Conservation (phyloP, 2,329 filamentous ascomycete species). For the Tolypocladium cylindrosporum region DNA sequence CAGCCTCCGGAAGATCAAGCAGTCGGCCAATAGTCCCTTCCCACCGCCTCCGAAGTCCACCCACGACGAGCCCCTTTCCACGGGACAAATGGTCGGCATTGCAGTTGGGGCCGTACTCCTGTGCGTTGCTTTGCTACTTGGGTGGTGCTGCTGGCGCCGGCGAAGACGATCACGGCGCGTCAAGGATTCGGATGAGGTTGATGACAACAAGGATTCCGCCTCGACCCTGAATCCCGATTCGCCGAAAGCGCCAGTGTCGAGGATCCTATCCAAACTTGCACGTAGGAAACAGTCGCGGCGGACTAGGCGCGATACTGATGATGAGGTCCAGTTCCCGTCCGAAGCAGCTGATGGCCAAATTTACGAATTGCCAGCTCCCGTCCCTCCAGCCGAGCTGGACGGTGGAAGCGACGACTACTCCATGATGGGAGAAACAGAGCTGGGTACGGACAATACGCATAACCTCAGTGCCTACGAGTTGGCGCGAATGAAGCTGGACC, state of each 20-base stretch:
- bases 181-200: conserved; percentile 11
- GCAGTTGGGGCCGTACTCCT: conserved; percentile 29
- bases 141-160: conserved; percentile 23
- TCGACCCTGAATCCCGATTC: conserved; percentile 18
- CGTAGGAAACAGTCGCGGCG: conserved; percentile 23
- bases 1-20: conserved; percentile 30
- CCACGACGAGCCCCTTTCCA: conserved; percentile 21
- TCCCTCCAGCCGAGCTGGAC: conserved; percentile 39
- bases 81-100: conserved; percentile 34
- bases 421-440: conserved; percentile 27
- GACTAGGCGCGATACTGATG: conserved; percentile 9
- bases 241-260: conserved; percentile 13
- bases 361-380: conserved; percentile 39
- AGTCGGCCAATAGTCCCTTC: conserved; percentile 35
- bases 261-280: conserved; percentile 31
- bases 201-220: conserved; percentile 26
- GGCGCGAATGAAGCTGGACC: conserved; percentile 38
- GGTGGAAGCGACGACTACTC: conserved; percentile 25
- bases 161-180: conserved; percentile 18
- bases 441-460: conserved; percentile 28
- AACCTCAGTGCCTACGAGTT: conserved; percentile 39
- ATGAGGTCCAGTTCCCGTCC: conserved; percentile 14
- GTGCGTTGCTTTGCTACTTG: conserved; percentile 16
- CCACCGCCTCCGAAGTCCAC: conserved; percentile 22
- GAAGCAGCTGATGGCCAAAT: conserved; percentile 35